These are phyloP conservation scores for Cyberlindnera xylosilytica DNA, from an alignment of 805 yeast species.

Conservation along the genomic window DNA sequence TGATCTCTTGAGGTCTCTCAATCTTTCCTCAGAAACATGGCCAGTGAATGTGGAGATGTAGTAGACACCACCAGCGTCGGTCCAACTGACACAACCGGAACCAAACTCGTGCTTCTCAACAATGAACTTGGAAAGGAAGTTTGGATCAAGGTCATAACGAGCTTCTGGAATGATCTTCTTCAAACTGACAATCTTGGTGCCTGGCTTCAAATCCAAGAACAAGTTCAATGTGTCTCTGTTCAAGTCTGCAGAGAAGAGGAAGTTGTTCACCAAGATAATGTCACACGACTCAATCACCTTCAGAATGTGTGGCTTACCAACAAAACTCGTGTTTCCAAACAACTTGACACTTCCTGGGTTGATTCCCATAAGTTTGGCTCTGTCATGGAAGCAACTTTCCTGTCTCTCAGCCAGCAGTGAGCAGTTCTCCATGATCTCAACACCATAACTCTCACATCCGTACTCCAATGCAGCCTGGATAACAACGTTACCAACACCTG, in stretches of 20 bases:
- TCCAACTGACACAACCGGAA: constrained; percentile 84
- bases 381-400: constrained; percentile 48
- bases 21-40: constrained; percentile 17
- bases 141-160: constrained; percentile 50
- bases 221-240: constrained; percentile 66
- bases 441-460: constrained; percentile 84
- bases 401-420: constrained; percentile 65
- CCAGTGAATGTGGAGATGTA: constrained; percentile 53
- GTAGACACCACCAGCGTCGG: constrained; percentile 71
- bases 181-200: constrained; percentile 75
- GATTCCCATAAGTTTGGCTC: constrained; percentile 65
- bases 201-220: constrained; percentile 61
- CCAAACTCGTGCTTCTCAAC: constrained; percentile 65
- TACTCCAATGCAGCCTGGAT: constrained; percentile 85
- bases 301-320: constrained; percentile 56
- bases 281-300: constrained; percentile 57
- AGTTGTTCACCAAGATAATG: constrained; percentile 78
- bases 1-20: constrained; percentile 32
- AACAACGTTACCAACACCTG: constrained; percentile 92
- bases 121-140: constrained; percentile 59
- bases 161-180: constrained; percentile 78
- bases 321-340: constrained; percentile 68
- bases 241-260: constrained; percentile 73
- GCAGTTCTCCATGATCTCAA: constrained; percentile 86
- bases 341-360: constrained; percentile 52